Conservation (phyloP, 345 rosid genomes). For the Camelina neglecta region DNA sequence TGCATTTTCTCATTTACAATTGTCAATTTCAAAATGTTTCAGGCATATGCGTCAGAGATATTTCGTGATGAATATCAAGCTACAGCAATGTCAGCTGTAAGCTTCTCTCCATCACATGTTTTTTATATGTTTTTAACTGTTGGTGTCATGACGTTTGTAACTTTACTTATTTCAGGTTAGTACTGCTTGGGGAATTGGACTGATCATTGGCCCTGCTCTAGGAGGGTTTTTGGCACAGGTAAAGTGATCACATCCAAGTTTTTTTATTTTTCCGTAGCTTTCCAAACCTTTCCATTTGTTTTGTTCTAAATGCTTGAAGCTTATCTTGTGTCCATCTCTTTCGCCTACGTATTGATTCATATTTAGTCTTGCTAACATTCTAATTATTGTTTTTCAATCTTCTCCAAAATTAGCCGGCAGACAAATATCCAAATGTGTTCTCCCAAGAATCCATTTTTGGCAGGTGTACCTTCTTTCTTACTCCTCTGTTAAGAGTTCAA, state of each 20-base stretch:
- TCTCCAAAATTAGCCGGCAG: conserved; percentile 67
- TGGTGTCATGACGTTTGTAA: background rate
- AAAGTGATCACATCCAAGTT: conserved; percentile 17
- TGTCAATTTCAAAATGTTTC: conserved; percentile 29
- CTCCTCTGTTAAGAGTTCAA: background rate
- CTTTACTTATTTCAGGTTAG: conserved; percentile 62
- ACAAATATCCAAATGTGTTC: conserved; percentile 71
- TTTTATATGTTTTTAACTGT: conserved; percentile 24
- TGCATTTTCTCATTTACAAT: background rate
- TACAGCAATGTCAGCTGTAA: conserved; percentile 84
- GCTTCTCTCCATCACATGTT: conserved; percentile 23
- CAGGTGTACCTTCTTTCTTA: conserved; percentile 50
- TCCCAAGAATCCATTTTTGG: conserved; percentile 75
- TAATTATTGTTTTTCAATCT: conserved; percentile 3
- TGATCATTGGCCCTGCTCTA: conserved; percentile 91
- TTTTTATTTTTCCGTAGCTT: background rate
- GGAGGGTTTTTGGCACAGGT: conserved; percentile 95
- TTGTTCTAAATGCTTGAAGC: conserved; percentile 19
- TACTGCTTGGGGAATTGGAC: conserved; percentile 94
- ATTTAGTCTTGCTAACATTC: background rate
- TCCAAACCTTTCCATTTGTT: background rate
- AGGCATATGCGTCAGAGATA: conserved; percentile 89
- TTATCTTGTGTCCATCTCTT: background rate
- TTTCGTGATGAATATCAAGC: conserved; percentile 85
- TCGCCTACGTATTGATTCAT: background rate